A percentile compares a stretch with the other conserved stretches of the same genome.
Evolutionary conservation across 2,329 filamentous ascomycete genomes (phyloP).

Genomic region (Pseudopyricularia cyperi): DNA sequence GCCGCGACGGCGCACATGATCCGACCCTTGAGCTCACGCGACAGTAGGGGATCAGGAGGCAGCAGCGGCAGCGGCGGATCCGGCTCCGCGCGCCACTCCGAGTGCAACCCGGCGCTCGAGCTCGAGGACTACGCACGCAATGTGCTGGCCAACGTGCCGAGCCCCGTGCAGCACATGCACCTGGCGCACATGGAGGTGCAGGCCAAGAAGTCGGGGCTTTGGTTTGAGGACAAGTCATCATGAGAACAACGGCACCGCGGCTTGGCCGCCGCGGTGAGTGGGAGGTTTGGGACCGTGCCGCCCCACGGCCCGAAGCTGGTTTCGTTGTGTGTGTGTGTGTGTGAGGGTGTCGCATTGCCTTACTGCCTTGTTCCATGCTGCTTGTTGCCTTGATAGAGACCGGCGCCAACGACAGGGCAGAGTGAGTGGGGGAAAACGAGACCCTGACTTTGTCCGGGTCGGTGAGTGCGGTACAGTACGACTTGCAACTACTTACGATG

Average conservation of each 20-base stretch:
- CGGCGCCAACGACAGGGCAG: neutral
- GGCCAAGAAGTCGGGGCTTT: slow-evolving; percentile 2
- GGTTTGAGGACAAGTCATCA: neutral
- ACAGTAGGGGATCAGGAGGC: neutral
- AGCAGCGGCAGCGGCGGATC: neutral
- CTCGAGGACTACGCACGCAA: neutral
- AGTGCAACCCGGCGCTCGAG: neutral
- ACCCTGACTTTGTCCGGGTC: neutral
- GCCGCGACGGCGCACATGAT: slow-evolving; percentile 1
- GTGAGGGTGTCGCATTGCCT: neutral
- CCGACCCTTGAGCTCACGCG: slow-evolving; percentile 1
- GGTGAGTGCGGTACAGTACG: neutral
- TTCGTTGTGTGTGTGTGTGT: too few species aligned
- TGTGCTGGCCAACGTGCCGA: neutral
- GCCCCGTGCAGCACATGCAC: slow-evolving; percentile 1
- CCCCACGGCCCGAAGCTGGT: too few species aligned
- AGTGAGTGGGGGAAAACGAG: neutral
- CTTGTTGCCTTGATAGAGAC: neutral
- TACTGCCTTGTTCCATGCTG: neutral
- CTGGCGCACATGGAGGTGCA: slow-evolving; percentile 2
- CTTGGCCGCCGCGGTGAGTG: too few species aligned
- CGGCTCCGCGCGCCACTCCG: neutral
- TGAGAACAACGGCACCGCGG: too few species aligned
- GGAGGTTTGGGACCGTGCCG: too few species aligned
- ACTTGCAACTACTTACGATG: neutral